Evolutionary conservation across 2,329 filamentous ascomycete genomes (phyloP), one percentile per base, ranked within the genome.

Genomic region (Clonostachys byssicola): DNA sequence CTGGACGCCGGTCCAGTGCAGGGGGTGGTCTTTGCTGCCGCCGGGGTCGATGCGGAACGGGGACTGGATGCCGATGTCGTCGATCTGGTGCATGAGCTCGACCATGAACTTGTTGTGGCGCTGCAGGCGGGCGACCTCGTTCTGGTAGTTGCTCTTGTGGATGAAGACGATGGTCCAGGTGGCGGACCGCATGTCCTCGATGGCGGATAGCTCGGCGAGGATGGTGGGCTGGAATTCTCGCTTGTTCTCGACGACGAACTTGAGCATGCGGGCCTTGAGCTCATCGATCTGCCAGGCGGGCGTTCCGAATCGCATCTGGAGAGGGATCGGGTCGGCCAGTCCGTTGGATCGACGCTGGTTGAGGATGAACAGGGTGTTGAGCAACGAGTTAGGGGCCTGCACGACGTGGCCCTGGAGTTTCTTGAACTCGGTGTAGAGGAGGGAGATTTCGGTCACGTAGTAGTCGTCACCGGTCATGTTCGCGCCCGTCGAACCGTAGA

Each of bases 351-450:
- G 87, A 42, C 92, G 85, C 70, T 96, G 91, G 66, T 97, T 97
- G 41, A 96, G 83, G 52, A 97, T 95, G 68, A 96, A 96, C 1
- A 97, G 77, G 0, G 83, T 90, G 67, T 96, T 97, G 47, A 97
- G 79, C 36, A 96, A 84, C 49, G 88, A 95, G 77, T 97, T 97
- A 12, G 92, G 92, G 1, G 92, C 92, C 66, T 96, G 92, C 1
- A 97, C 92, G 20, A 96, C 86, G 58, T 96, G 92, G 3, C 92
- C 92, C 66, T 96, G 87, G 88, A 96, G 92, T 74, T 96, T 96
- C 77, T 96, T 96, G 74, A 96, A 96, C 60, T 96, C 92, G 13
- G 92, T 97, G 64, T 94, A 97, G 14, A 96, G 77, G 2, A 97
- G 77, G 2, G 90, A 88, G 47, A 97, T 95, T 60, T 96, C 89